Percentiles rank a stretch among this genome's conserved stretches.
Conservation (phyloP, 2,329 filamentous ascomycete species). For the Cercospora sp. region DNA sequence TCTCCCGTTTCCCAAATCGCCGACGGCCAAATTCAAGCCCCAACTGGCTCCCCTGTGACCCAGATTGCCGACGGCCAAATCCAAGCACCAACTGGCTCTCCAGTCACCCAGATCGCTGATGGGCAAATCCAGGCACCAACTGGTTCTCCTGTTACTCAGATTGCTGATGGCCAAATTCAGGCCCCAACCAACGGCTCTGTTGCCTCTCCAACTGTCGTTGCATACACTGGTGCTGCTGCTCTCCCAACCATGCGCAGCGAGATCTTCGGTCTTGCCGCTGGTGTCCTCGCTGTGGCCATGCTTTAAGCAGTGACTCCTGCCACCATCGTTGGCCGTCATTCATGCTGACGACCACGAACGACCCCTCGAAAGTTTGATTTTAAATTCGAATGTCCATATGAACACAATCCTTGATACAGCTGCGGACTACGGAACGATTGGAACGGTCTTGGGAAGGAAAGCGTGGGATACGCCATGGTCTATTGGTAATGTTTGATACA, state of each 20-base stretch:
- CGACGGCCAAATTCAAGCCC: conserved; percentile 25
- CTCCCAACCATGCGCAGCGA: conserved; percentile 28
- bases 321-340: conserved; percentile 18
- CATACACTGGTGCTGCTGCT: conserved; percentile 38
- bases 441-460: background rate
- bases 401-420: conserved; percentile 23
- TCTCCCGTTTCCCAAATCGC: conserved; percentile 33
- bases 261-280: conserved; percentile 36
- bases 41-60: conserved; percentile 26
- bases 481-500: conserved; percentile 10
- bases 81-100: conserved; percentile 21
- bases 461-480: conserved; percentile 2
- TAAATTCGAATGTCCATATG: conserved; percentile 32
- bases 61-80: conserved; percentile 38
- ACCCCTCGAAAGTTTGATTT: conserved; percentile 20
- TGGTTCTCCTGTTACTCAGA: conserved; percentile 24
- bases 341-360: background rate
- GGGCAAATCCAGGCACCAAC: conserved; percentile 3
- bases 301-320: conserved; percentile 28
- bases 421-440: conserved; percentile 6
- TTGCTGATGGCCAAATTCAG: conserved; percentile 28
- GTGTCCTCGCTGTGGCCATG: conserved; percentile 33
- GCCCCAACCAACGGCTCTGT: conserved; percentile 24
- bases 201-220: conserved; percentile 18
- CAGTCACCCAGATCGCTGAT: conserved; percentile 36